Percentiles rank a stretch among this genome's conserved stretches.
phyloP scores from a whole-genome alignment of 2,329 filamentous ascomycete genomes.

The Zasmidium citrigriseum region DNA sequence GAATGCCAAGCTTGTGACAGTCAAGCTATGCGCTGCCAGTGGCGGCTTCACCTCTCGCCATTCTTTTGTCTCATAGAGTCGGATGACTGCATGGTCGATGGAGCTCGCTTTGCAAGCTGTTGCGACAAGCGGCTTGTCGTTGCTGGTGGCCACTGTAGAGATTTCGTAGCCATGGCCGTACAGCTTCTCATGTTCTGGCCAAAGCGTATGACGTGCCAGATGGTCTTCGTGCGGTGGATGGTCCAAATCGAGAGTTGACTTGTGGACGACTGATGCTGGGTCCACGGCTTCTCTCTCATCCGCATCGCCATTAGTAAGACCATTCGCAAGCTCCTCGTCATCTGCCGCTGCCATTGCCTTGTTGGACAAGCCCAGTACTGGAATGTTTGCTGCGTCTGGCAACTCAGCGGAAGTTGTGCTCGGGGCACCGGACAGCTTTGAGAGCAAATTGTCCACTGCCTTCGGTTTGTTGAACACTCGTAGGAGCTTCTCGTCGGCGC shows the following conservation, averaged over 20 bases:
- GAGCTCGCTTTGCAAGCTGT: constrained; percentile 93
- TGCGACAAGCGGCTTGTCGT: constrained; percentile 74
- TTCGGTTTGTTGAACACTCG: constrained; percentile 90
- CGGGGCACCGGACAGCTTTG: constrained; percentile 24
- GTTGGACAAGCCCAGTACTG: constrained; percentile 92
- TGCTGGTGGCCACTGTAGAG: constrained; percentile 76
- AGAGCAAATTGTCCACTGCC: constrained; percentile 69
- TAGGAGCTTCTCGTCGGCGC: constrained; percentile 96
- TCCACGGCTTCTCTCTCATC: constrained; percentile 58
- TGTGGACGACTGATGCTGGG: constrained; percentile 57
- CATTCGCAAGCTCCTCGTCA: constrained; percentile 32
- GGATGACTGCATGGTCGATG: constrained; percentile 89
- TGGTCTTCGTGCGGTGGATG: constrained; percentile 88
- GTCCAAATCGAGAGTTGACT: constrained; percentile 63
- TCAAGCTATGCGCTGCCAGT: constrained; percentile 81
- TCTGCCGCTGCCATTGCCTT: constrained; percentile 70
- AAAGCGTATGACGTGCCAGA: constrained; percentile 84
- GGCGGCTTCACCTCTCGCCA: constrained; percentile 89
- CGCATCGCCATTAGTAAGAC: constrained; percentile 41
- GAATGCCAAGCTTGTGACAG: constrained; percentile 80
- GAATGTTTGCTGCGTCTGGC: constrained; percentile 90
- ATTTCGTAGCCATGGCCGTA: constrained; percentile 99
- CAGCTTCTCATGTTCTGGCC: constrained; percentile 94
- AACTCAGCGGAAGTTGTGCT: constrained; percentile 41
- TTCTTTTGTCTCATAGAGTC: constrained; percentile 79